These are phyloP conservation scores for Ogataea paradorogensis DNA, from an alignment of 805 yeast species.

Conservation along the genomic window DNA sequence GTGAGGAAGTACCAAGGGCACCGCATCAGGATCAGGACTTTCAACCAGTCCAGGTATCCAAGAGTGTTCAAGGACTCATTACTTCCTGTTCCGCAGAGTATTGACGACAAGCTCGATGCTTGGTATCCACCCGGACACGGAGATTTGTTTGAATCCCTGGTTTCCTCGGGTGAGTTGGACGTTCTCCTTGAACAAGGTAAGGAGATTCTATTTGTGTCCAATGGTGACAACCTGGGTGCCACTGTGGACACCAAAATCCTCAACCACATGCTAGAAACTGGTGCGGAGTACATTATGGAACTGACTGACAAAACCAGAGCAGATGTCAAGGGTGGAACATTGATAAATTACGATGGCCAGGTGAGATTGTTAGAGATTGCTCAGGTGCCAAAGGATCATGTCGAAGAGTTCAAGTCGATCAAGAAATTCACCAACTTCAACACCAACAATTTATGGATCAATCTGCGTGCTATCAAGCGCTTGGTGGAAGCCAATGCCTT, in stretches of 20 bases:
- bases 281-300: constrained; percentile 96
- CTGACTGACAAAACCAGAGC: constrained; percentile 98
- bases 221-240: constrained; percentile 98
- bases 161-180: constrained; percentile 89
- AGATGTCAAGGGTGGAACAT: constrained; percentile 98
- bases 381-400: constrained; percentile 97
- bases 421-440: constrained; percentile 98
- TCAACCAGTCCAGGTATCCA: constrained; percentile 97
- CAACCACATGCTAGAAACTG: constrained; percentile 87
- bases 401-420: constrained; percentile 95
- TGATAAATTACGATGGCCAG: constrained; percentile 92
- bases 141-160: constrained; percentile 88
- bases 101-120: constrained; percentile 70
- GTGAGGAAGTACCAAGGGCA: constrained; percentile 97
- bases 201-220: constrained; percentile 91
- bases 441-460: constrained; percentile 97
- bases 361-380: constrained; percentile 95
- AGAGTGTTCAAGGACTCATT: constrained; percentile 94
- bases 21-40: constrained; percentile 89
- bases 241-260: constrained; percentile 90
- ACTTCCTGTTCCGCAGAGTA: constrained; percentile 84
- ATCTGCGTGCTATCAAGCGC: constrained; percentile 89
- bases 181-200: constrained; percentile 87
- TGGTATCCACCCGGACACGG: constrained; percentile 99
- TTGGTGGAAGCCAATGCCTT: constrained; percentile 80